These are phyloP conservation scores for Diospyros kaki DNA, from an alignment of 148 eudicot genomes.

Conservation along the genomic window DNA sequence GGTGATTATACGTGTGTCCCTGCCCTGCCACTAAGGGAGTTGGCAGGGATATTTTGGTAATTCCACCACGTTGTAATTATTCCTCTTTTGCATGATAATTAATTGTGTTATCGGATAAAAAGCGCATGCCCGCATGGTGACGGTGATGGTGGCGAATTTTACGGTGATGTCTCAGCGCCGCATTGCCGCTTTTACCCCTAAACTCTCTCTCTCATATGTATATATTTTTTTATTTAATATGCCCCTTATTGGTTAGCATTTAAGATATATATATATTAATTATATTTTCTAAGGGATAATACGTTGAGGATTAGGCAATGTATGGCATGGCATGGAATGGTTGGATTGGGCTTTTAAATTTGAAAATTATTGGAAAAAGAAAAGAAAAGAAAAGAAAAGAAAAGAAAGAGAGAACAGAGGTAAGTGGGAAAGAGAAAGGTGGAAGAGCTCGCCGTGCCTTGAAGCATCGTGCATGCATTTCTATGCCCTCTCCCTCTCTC, in stretches of 20 bases:
- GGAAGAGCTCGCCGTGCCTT: constrained; percentile 34
- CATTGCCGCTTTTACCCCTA: not conserved
- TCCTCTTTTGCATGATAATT: too few species aligned
- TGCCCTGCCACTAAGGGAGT: not conserved
- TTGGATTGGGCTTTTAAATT: not conserved
- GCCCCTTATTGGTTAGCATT: too few species aligned
- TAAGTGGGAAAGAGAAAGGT: constrained; percentile 2
- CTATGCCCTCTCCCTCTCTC: constrained; percentile 1
- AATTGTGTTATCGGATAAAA: not conserved
- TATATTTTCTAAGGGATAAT: too few species aligned
- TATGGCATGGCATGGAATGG: too few species aligned
- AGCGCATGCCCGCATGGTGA: too few species aligned
- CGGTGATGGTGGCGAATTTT: not conserved
- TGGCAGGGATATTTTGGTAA: not conserved
- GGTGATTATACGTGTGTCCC: too few species aligned
- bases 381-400: not conserved
- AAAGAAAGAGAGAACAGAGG: not conserved
- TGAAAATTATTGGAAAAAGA: not conserved
- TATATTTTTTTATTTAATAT: too few species aligned
- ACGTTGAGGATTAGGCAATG: too few species aligned
- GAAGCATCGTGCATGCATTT: constrained; percentile 55
- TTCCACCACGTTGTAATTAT: not conserved
- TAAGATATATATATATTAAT: too few species aligned
- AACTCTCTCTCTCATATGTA: too few species aligned
- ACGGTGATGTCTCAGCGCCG: not conserved